Evolutionary conservation across 2,329 filamentous ascomycete species (phyloP).

Genomic region (Fusarium mangiferae): DNA sequence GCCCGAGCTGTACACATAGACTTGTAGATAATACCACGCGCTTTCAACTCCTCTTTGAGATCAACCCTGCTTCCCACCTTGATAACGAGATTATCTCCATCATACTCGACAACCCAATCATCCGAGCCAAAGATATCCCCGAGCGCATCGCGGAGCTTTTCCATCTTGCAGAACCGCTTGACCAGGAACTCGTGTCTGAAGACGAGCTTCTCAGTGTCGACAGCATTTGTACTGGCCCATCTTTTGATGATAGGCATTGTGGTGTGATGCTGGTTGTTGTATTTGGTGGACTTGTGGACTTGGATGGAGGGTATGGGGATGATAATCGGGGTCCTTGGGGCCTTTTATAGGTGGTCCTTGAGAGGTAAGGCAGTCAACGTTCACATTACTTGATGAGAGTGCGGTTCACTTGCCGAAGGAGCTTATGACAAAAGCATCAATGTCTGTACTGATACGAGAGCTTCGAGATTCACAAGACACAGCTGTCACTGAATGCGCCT

Average conservation of each 20-base stretch:
- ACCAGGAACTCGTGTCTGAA: not conserved
- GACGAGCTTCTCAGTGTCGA: not conserved
- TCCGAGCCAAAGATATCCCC: not conserved
- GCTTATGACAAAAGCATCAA: too few species aligned
- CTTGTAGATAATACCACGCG: not conserved
- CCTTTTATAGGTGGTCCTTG: not conserved
- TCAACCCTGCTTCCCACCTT: not conserved
- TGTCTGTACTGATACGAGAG: not conserved
- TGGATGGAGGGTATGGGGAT: not conserved
- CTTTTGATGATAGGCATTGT: not conserved
- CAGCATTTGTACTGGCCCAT: not conserved
- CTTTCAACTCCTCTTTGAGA: not conserved
- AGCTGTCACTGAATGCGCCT: not conserved
- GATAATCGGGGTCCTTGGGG: fast-evolving
- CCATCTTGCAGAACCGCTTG: not conserved
- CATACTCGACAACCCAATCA: not conserved
- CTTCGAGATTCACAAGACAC: not conserved
- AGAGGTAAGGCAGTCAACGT: too few species aligned
- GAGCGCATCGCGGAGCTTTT: not conserved
- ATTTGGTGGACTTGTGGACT: too few species aligned
- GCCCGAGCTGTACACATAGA: not conserved
- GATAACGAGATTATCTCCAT: not conserved
- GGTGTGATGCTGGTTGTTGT: too few species aligned
- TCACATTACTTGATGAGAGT: not conserved
- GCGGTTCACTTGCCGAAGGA: not conserved